Percentiles rank a stretch among this genome's conserved stretches.
These are phyloP conservation scores for Neofusicoccum umdonicola DNA, from an alignment of 2,329 filamentous ascomycete species.

Conservation along the genomic window DNA sequence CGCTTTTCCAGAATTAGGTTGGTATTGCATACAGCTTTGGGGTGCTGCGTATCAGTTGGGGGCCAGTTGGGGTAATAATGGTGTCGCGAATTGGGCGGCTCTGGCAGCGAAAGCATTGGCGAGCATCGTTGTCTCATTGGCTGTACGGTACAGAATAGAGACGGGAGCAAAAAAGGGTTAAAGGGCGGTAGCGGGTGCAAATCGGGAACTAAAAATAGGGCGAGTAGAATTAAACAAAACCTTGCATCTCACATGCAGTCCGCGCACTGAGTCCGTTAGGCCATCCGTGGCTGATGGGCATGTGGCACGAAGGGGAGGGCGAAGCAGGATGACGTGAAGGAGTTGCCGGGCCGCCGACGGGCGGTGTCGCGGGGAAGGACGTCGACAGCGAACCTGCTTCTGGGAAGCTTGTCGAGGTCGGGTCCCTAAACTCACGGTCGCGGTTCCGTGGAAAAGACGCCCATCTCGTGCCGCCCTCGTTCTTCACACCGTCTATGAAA, in stretches of 20 bases:
- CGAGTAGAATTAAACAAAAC: background rate
- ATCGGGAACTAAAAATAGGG: background rate
- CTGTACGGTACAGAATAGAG: background rate
- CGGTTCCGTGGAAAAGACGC: background rate
- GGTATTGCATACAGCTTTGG: background rate
- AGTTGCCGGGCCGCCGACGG: background rate
- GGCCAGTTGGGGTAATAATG: background rate
- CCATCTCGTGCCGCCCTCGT: background rate
- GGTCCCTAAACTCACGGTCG: background rate
- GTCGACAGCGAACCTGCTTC: constrained; percentile 1
- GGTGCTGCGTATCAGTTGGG: too few relatives aligned
- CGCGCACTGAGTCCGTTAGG: background rate
- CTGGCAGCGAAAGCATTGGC: background rate
- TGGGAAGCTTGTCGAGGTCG: background rate
- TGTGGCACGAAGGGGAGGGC: background rate
- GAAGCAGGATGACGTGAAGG: background rate
- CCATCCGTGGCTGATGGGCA: background rate
- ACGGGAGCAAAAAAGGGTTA: background rate
- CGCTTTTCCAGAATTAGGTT: constrained; percentile 17
- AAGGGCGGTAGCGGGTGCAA: background rate
- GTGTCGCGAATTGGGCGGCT: constrained; percentile 7
- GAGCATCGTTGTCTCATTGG: background rate
- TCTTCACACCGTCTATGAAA: background rate
- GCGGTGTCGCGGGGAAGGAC: background rate
- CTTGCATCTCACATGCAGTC: background rate